Evolutionary conservation across 306 rosid genomes (phyloP).

Genomic region (Echinosophora koreensis): DNA sequence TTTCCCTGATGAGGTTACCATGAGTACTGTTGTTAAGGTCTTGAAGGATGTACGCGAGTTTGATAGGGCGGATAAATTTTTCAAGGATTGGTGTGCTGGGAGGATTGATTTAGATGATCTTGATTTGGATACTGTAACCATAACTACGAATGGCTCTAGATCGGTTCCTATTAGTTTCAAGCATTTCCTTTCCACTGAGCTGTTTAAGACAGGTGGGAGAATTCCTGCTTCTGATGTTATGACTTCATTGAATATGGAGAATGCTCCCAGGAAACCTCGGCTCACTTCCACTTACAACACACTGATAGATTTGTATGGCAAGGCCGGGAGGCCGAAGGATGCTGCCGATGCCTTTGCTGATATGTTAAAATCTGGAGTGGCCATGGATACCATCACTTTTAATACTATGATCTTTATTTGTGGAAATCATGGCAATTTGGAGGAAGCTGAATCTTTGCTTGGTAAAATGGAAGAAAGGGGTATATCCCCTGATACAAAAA

Average conservation of each 20-base stretch:
- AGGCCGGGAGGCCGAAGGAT: conserved; percentile 82
- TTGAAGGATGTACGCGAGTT: conserved; percentile 81
- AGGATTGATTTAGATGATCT: conserved; percentile 72
- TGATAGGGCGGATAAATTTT: conserved; percentile 78
- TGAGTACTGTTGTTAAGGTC: conserved; percentile 84
- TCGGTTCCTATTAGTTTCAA: conserved; percentile 67
- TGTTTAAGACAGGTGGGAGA: conserved; percentile 85
- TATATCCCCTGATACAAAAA: conserved; percentile 78
- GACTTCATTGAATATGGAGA: conserved; percentile 40
- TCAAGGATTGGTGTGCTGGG: conserved; percentile 79
- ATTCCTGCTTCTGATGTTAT: conserved; percentile 41
- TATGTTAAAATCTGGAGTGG: conserved; percentile 85
- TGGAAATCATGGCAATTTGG: conserved; percentile 83
- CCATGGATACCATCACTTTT: conserved; percentile 80
- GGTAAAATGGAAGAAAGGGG: conserved; percentile 85
- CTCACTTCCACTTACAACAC: conserved; percentile 79
- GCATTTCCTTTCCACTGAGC: conserved; percentile 90
- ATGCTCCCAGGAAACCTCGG: conserved; percentile 55
- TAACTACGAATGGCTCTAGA: conserved; percentile 48
- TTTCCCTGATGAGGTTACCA: conserved; percentile 91
- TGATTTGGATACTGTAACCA: conserved; percentile 62
- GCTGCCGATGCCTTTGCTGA: conserved; percentile 83
- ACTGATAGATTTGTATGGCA: conserved; percentile 88
- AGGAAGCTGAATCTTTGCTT: conserved; percentile 85
- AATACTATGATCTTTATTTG: conserved; percentile 85